Conservation (phyloP, 2,329 filamentous ascomycete species). For the Scedosporium boydii region DNA sequence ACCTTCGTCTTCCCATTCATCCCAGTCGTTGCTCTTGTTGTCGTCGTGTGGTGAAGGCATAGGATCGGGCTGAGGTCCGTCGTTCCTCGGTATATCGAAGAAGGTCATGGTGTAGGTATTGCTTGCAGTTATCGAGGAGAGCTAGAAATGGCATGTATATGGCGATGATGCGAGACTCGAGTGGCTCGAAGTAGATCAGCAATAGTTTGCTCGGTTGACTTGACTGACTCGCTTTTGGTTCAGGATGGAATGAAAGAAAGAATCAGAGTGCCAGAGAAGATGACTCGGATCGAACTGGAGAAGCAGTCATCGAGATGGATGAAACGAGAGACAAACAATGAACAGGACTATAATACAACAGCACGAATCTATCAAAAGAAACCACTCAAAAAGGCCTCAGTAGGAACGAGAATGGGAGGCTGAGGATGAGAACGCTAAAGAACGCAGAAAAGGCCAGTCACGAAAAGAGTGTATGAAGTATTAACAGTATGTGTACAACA, state of each 20-base stretch:
- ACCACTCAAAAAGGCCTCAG: background rate
- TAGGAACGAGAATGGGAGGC: background rate
- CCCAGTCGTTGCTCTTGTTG: conserved; percentile 29
- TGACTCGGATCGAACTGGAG: too few relatives aligned
- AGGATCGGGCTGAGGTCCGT: background rate
- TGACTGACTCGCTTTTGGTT: too few relatives aligned
- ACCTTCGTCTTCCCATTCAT: conserved; percentile 42
- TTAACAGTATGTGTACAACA: background rate
- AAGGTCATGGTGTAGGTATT: background rate
- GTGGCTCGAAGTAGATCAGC: background rate
- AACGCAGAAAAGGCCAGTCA: background rate
- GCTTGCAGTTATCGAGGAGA: background rate
- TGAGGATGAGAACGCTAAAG: background rate
- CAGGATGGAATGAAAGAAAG: too few relatives aligned
- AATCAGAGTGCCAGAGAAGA: too few relatives aligned
- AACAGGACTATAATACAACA: background rate
- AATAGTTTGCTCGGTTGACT: background rate
- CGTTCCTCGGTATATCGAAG: conserved; percentile 1
- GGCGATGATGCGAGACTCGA: background rate
- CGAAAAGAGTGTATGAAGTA: background rate
- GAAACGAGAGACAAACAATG: background rate
- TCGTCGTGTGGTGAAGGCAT: background rate
- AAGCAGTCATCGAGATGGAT: background rate
- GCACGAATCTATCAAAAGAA: background rate
- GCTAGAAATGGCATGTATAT: background rate